phyloP scores from a whole-genome alignment of 73 alveolate genomes.

The Stentor coeruleus region DNA sequence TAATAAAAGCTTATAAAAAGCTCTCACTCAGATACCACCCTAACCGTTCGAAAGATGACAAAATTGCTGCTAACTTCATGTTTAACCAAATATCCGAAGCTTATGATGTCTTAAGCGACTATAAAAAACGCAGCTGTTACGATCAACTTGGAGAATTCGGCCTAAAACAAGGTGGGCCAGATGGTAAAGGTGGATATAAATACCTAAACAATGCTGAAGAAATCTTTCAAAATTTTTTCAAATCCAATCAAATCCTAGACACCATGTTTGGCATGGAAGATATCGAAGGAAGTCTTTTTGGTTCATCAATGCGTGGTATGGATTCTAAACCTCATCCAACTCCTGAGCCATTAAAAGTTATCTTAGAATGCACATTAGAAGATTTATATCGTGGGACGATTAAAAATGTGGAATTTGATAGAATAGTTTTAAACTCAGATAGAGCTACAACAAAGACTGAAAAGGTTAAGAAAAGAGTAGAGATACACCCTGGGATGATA shows the following conservation, averaged over 20 bases:
- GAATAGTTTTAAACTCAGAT: conserved; percentile 67
- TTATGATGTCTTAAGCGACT: conserved; percentile 86
- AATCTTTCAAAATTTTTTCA: conserved; percentile 90
- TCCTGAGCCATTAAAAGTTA: conserved; percentile 54
- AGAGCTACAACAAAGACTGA: conserved; percentile 62
- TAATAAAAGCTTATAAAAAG: conserved; percentile 79
- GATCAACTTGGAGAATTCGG: conserved; percentile 90
- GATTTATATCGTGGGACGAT: conserved; percentile 83
- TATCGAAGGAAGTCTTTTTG: conserved; percentile 63
- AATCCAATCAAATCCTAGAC: conserved; percentile 86
- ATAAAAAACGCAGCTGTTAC: conserved; percentile 64
- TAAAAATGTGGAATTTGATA: conserved; percentile 60
- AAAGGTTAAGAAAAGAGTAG: conserved; percentile 54
- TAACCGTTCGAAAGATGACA: conserved; percentile 59
- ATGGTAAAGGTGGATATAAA: conserved; percentile 55
- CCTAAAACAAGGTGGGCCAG: conserved; percentile 85
- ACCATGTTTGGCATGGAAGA: conserved; percentile 47
- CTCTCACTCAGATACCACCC: conserved; percentile 90
- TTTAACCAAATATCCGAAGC: conserved; percentile 91
- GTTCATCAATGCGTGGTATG: conserved; percentile 67
- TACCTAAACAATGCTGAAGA: conserved; percentile 90
- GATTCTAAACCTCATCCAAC: conserved; percentile 37
- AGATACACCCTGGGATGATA: conserved; percentile 79
- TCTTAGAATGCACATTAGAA: conserved; percentile 69
- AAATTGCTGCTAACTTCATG: conserved; percentile 64